Percentiles rank a stretch among this genome's conserved stretches.
phyloP scores from a whole-genome alignment of 768 basidiomycete species.

The Zangia roseola region DNA sequence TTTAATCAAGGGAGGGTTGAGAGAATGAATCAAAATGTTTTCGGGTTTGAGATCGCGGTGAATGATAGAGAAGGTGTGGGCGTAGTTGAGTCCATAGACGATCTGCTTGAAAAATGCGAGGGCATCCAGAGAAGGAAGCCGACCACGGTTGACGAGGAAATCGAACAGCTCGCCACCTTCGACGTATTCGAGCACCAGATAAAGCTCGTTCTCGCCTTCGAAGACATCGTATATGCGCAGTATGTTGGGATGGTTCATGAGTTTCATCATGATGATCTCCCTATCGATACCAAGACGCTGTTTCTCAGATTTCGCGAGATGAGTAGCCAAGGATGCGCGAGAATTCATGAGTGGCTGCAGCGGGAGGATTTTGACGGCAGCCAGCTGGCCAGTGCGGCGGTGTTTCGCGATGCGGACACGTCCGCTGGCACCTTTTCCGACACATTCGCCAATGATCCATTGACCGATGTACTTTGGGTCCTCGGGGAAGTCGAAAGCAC shows the following conservation, averaged over 20 bases:
- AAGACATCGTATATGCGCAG: slow-evolving; percentile 95
- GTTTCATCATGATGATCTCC: slow-evolving; percentile 99
- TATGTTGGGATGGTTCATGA: slow-evolving; percentile 98
- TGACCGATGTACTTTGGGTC: slow-evolving; percentile 88
- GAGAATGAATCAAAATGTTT: slow-evolving; percentile 88
- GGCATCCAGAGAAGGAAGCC: slow-evolving; percentile 78
- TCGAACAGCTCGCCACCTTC: slow-evolving; percentile 97
- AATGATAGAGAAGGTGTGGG: slow-evolving; percentile 95
- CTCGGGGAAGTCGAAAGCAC: slow-evolving; percentile 76
- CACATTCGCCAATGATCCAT: slow-evolving; percentile 91
- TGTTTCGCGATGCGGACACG: slow-evolving; percentile 94
- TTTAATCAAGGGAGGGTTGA: slow-evolving; percentile 83
- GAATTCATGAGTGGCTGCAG: slow-evolving; percentile 75
- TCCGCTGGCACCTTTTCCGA: slow-evolving; percentile 92
- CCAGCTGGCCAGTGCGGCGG: slow-evolving; percentile 80
- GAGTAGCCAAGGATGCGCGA: slow-evolving; percentile 62
- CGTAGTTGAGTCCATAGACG: slow-evolving; percentile 92
- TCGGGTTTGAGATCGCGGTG: slow-evolving; percentile 98
- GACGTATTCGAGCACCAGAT: slow-evolving; percentile 91
- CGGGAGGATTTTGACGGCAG: slow-evolving; percentile 94
- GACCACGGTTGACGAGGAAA: slow-evolving; percentile 87
- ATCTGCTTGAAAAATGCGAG: slow-evolving; percentile 94
- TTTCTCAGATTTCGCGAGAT: slow-evolving; percentile 74
- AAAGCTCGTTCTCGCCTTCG: slow-evolving; percentile 88
- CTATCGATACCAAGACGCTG: slow-evolving; percentile 84